Evolutionary conservation across 2,329 filamentous ascomycete species (phyloP).

Genomic region (Didymella sp.): DNA sequence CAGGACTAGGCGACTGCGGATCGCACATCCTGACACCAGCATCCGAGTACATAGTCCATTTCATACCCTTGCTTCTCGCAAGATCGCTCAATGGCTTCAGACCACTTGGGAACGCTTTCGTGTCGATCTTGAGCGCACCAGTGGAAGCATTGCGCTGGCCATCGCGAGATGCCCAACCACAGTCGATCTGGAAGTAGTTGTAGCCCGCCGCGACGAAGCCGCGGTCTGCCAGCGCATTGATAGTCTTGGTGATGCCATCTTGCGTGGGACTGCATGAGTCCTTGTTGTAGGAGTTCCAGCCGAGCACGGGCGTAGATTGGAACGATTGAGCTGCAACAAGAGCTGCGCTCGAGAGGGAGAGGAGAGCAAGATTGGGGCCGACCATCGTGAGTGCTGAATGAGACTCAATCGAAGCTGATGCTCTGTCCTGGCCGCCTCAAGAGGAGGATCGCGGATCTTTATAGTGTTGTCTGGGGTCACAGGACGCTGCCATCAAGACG

Average conservation of each 20-base stretch:
- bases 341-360: conserved; percentile 28
- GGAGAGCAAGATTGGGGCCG: conserved; percentile 14
- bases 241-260: conserved; percentile 26
- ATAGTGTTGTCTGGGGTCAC: neutral
- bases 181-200: conserved; percentile 31
- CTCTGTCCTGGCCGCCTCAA: neutral
- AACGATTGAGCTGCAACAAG: conserved; percentile 25
- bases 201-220: conserved; percentile 29
- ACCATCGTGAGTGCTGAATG: conserved; percentile 30
- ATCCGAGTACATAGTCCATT: conserved; percentile 35
- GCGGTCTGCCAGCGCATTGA: conserved; percentile 27
- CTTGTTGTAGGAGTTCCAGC: conserved; percentile 32
- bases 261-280: conserved; percentile 26
- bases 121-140: conserved; percentile 25
- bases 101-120: conserved; percentile 24
- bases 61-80: conserved; percentile 32
- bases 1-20: conserved; percentile 24
- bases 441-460: neutral
- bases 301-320: conserved; percentile 27
- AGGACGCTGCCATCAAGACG: neutral
- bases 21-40: conserved; percentile 32
- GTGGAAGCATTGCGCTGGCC: conserved; percentile 26
- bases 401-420: no score
- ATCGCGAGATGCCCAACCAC: conserved; percentile 28
- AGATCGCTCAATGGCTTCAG: conserved; percentile 28